Conservation (phyloP, 2,329 filamentous ascomycete species). For the Pseudogymnoascus sp. region DNA sequence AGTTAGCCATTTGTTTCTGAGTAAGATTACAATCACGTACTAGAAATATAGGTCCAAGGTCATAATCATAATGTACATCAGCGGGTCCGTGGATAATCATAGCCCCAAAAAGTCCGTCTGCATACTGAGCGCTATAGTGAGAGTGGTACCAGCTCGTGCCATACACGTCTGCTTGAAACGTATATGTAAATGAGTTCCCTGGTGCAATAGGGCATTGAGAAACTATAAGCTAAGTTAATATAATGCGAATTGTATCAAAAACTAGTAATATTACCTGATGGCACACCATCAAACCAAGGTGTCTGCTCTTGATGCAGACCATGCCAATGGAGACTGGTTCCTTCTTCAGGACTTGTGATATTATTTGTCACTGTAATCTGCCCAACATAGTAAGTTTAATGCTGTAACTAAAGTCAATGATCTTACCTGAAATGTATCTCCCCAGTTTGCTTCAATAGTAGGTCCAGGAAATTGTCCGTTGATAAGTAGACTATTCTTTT, state of each 20-base stretch:
- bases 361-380: constrained; percentile 28
- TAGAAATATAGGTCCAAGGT: constrained; percentile 45
- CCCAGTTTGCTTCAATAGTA: constrained; percentile 32
- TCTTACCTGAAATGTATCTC: constrained; percentile 19
- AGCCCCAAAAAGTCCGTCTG: constrained; percentile 45
- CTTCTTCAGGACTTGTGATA: constrained; percentile 13
- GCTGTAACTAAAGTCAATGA: background rate
- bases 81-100: constrained; percentile 55
- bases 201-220: constrained; percentile 59
- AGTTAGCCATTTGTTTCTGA: background rate
- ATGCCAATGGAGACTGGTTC: too few relatives aligned
- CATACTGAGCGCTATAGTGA: constrained; percentile 42
- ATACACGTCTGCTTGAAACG: constrained; percentile 28
- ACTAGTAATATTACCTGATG: background rate
- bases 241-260: background rate
- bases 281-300: background rate
- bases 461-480: constrained; percentile 31
- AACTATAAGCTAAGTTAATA: constrained; percentile 18
- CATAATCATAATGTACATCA: constrained; percentile 50
- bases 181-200: constrained; percentile 26
- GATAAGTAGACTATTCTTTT: constrained; percentile 23
- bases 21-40: constrained; percentile 8
- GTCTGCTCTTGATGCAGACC: too few relatives aligned
- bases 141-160: constrained; percentile 53
- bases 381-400: background rate